Percentiles rank a stretch among this genome's conserved stretches.
phyloP scores from a whole-genome alignment of 2,329 filamentous ascomycete genomes.

The Akanthomyces muscarius region DNA sequence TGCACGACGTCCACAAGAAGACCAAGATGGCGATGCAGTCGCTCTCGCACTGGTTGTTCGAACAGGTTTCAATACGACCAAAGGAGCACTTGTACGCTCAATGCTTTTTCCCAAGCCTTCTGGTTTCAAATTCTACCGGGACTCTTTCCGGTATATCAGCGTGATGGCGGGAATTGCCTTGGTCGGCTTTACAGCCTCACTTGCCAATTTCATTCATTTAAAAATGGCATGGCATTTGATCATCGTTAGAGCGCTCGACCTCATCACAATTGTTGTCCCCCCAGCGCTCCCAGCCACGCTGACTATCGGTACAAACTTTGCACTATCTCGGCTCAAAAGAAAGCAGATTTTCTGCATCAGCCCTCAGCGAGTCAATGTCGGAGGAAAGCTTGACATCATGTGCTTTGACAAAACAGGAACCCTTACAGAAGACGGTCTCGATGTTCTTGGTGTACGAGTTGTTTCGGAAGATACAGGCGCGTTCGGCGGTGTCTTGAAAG shows the following conservation, averaged over 20 bases:
- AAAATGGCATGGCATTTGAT: conserved; percentile 85
- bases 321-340: conserved; percentile 76
- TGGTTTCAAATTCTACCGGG: conserved; percentile 96
- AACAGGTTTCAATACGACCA: conserved; percentile 96
- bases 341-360: conserved; percentile 97
- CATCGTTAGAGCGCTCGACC: conserved; percentile 82
- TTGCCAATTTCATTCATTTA: conserved; percentile 88
- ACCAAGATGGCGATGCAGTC: conserved; percentile 80
- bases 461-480: conserved; percentile 58
- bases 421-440: conserved; percentile 89
- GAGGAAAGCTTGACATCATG: conserved; percentile 90
- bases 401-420: conserved; percentile 99
- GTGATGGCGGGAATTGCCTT: conserved; percentile 88
- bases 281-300: conserved; percentile 91
- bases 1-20: conserved; percentile 81
- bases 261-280: conserved; percentile 97
- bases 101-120: conserved; percentile 99
- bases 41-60: conserved; percentile 88
- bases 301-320: conserved; percentile 96
- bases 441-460: conserved; percentile 83
- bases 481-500: conserved; percentile 73
- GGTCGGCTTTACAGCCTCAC: conserved; percentile 83
- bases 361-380: conserved; percentile 93
- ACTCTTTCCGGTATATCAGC: conserved; percentile 95
- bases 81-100: conserved; percentile 89